Base-by-base conservation (phyloP, 352 stramenopile genomes). In the Pythium brachiatum region DNA sequence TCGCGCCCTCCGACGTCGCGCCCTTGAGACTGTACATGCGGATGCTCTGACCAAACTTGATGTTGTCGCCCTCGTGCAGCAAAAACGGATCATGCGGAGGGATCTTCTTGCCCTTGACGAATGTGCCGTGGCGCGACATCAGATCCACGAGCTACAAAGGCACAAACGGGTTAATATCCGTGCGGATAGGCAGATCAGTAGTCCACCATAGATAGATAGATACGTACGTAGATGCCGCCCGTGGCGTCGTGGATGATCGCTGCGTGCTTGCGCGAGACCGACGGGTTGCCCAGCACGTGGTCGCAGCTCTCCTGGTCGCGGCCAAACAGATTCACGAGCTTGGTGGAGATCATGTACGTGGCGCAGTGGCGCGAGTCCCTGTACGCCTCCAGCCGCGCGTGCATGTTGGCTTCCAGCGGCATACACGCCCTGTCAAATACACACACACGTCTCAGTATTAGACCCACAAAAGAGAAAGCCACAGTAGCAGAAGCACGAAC, bases 21-120 rank as follows among this genome's bases (percentile, higher is more conserved):
- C 87, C 87, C 50, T 94, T 93, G 18, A 96, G 54, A 18, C 90
- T 81, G 54, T 96, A 96, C 53, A 92, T 70, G 46, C 87, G 85
- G 20, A 94, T 80, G 67, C 87, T 96, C 61, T 96, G 87, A 9
- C 87, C 87, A 59, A 96, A 96, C 60, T 89, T 92, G 56, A 96
- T 74, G 9, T 89, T 73, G 53, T 96, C 87, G 62, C 86, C 86
- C 36, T 96, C 87, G 34, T 93, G 87, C 23, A 96, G 70, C 36
- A 96, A 53, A 56, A 76, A 90, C 23, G 87, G 87, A 57, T 96
- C 87, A 26, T 96, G 87, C 0, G 87, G 87, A 7, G 87, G 85
- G 32, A 96, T 79, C 70, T 96, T 94, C 59, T 89, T 92, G 21
- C 81, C 76, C 3, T 78, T 79, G 21, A 96, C 83, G 51, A 88